These are phyloP conservation scores for Fraxinus quadrangulata DNA, from an alignment of 257 asterid genomes.

Conservation along the genomic window DNA sequence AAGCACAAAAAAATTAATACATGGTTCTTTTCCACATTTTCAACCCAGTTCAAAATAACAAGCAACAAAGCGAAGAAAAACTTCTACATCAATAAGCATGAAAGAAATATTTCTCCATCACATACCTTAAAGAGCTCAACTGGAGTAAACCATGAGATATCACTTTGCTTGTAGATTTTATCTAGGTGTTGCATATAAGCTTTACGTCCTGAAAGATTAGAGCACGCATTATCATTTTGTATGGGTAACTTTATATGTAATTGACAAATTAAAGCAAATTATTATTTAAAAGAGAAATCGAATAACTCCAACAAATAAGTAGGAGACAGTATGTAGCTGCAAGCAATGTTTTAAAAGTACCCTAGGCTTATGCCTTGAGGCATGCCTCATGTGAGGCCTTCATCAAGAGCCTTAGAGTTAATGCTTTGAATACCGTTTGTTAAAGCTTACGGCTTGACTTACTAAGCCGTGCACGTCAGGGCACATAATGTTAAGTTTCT, in stretches of 20 bases:
- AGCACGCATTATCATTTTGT: not conserved
- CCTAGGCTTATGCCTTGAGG: not conserved
- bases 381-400: not conserved
- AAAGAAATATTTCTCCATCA: not conserved
- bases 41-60: slow-evolving; percentile 16
- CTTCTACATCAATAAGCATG: slow-evolving; percentile 13
- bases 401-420: not conserved
- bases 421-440: not conserved
- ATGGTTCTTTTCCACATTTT: slow-evolving; percentile 17
- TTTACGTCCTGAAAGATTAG: slow-evolving; percentile 63
- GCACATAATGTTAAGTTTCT: not conserved
- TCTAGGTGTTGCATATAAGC: slow-evolving; percentile 80
- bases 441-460: not conserved
- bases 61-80: slow-evolving; percentile 3
- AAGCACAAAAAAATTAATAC: not conserved
- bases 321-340: not conserved
- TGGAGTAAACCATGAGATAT: slow-evolving; percentile 95
- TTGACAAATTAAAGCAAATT: slow-evolving; percentile 1
- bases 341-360: not conserved
- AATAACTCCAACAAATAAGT: not conserved
- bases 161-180: slow-evolving; percentile 87
- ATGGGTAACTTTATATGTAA: slow-evolving; percentile 14
- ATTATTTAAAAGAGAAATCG: not conserved
- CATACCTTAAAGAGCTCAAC: slow-evolving; percentile 95
- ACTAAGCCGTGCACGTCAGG: not conserved